A percentile compares a stretch with the other conserved stretches of the same genome.
phyloP scores from a whole-genome alignment of 345 rosid genomes.

The Corchorus olitorius region DNA sequence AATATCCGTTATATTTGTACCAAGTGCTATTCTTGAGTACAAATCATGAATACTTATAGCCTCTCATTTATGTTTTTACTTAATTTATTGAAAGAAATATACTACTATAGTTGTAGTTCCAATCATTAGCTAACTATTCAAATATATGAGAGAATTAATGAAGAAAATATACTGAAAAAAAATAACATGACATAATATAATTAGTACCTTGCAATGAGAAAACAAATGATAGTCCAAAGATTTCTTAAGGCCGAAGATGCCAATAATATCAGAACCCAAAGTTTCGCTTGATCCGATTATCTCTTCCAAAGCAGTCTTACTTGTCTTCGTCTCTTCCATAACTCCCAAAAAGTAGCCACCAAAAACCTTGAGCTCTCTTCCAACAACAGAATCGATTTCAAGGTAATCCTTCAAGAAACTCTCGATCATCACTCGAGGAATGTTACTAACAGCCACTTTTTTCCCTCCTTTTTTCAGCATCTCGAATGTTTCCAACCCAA shows the following conservation, averaged over 20 bases:
- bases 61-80: too few relatives aligned
- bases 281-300: constrained; percentile 26
- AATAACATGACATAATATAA: too few relatives aligned
- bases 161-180: too few relatives aligned
- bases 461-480: constrained; percentile 50
- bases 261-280: constrained; percentile 37
- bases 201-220: constrained; percentile 52
- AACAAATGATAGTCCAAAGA: constrained; percentile 44
- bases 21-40: too few relatives aligned
- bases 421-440: constrained; percentile 78
- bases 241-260: constrained; percentile 44
- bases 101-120: too few relatives aligned
- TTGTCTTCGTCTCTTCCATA: constrained; percentile 51
- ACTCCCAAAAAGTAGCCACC: constrained; percentile 65
- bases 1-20: too few relatives aligned
- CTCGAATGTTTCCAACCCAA: constrained; percentile 57
- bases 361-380: constrained; percentile 58
- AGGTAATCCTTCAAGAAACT: constrained; percentile 68
- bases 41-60: too few relatives aligned
- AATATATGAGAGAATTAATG: too few relatives aligned
- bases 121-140: too few relatives aligned
- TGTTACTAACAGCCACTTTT: constrained; percentile 52
- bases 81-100: too few relatives aligned
- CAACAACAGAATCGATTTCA: constrained; percentile 59
- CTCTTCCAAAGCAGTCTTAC: constrained; percentile 30